Percentiles rank a stretch among this genome's conserved stretches.
Evolutionary conservation across 148 eudicot species (phyloP).

Genomic region (Chenopodium formosanum): DNA sequence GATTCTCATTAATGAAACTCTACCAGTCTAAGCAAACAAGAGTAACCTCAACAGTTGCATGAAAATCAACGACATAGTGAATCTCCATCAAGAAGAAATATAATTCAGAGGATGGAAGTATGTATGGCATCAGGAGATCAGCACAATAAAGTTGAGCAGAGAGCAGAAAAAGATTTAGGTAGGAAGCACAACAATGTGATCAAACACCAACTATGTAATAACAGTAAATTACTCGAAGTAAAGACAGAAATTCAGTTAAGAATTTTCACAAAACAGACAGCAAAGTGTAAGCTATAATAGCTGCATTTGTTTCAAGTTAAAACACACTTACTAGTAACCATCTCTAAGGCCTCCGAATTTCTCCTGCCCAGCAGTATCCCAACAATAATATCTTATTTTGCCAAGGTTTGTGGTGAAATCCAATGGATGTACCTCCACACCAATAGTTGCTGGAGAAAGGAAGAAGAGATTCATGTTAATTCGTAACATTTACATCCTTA

Average conservation of each 20-base stretch:
- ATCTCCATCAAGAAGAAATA: background rate
- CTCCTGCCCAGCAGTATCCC: slow-evolving; percentile 51
- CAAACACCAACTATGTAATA: background rate
- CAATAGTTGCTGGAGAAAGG: slow-evolving; percentile 35
- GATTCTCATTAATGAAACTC: background rate
- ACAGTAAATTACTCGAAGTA: background rate
- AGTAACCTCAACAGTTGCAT: background rate
- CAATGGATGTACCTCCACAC: slow-evolving; percentile 42
- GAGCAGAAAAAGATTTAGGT: background rate
- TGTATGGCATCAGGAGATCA: too few relatives aligned
- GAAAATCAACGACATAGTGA: background rate
- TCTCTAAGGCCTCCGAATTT: slow-evolving; percentile 43
- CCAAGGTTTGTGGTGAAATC: slow-evolving; percentile 38
- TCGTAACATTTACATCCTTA: background rate
- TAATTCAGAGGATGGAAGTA: background rate
- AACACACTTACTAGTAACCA: slow-evolving; percentile 35
- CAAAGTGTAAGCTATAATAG: background rate
- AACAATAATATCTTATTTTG: slow-evolving; percentile 33
- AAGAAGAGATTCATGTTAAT: background rate
- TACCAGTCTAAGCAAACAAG: background rate
- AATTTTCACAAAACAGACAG: background rate
- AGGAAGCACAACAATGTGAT: background rate
- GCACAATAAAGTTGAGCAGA: background rate
- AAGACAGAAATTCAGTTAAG: background rate
- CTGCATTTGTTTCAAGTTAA: background rate